Conservation (phyloP, 2,329 filamentous ascomycete genomes). For the Microcyclosporella mali region DNA sequence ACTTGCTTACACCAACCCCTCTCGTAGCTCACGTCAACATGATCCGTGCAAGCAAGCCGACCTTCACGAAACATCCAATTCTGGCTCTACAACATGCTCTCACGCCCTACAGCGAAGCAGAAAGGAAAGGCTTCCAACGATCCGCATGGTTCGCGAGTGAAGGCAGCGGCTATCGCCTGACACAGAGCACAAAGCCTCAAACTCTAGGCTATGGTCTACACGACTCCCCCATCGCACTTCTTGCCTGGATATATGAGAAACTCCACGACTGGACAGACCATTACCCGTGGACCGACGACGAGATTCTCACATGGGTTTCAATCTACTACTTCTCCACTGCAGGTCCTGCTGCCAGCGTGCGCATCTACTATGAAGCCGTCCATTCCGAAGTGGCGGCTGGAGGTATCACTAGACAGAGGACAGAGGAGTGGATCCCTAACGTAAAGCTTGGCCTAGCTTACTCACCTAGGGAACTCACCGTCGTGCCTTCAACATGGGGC, state of each 20-base stretch:
- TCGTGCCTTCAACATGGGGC: conserved; percentile 52
- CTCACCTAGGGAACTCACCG: conserved; percentile 54
- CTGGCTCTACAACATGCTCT: conserved; percentile 53
- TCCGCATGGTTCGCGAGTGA: conserved; percentile 52
- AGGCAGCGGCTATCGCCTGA: conserved; percentile 53
- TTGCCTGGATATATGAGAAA: conserved; percentile 79
- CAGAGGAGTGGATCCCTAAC: conserved; percentile 38
- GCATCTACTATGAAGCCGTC: conserved; percentile 66
- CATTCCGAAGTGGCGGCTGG: conserved; percentile 31
- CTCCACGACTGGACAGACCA: conserved; percentile 68
- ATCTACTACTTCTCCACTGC: conserved; percentile 67
- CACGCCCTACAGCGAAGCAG: conserved; percentile 48
- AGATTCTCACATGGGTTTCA: conserved; percentile 67
- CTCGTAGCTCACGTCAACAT: conserved; percentile 41
- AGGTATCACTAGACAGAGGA: conserved; percentile 28
- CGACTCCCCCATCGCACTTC: conserved; percentile 62
- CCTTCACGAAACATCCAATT: conserved; percentile 47
- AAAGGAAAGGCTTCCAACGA: conserved; percentile 49
- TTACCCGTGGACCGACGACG: conserved; percentile 69
- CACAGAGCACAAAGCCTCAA: conserved; percentile 64
- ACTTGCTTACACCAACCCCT: too few relatives aligned
- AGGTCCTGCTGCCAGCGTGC: conserved; percentile 59
- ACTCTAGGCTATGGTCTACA: conserved; percentile 64
- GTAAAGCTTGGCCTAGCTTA: conserved; percentile 50
- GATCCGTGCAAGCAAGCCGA: conserved; percentile 43